Evolutionary conservation across 768 basidiomycete genomes (phyloP).

Genomic region (Mycena belliarum): DNA sequence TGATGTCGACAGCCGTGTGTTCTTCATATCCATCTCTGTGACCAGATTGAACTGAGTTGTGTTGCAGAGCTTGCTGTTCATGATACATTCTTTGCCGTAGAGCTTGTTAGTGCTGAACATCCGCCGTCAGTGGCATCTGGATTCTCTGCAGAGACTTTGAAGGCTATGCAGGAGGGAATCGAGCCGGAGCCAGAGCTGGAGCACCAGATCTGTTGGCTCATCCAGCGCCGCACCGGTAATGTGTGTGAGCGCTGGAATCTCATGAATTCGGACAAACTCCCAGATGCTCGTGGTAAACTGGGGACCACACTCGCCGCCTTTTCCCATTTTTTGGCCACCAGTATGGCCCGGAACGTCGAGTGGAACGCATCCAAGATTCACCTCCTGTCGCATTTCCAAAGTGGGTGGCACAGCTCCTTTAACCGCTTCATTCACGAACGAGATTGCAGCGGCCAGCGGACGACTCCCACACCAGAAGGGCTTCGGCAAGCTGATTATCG

Average conservation of each 20-base stretch:
- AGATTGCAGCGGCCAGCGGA: not conserved
- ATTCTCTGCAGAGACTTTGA: not conserved
- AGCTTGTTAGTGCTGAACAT: not conserved
- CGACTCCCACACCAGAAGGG: not conserved
- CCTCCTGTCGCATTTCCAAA: not conserved
- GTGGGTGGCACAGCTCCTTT: not conserved
- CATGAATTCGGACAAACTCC: too few relatives aligned
- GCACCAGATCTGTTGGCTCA: not conserved
- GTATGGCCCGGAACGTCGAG: not conserved
- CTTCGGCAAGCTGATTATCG: not conserved
- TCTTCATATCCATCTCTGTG: not conserved
- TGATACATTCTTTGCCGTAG: not conserved
- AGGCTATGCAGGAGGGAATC: too few relatives aligned
- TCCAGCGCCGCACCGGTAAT: not conserved
- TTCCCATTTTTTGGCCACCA: not conserved
- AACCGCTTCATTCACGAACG: not conserved
- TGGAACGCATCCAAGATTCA: not conserved
- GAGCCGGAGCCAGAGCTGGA: not conserved
- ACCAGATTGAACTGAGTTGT: not conserved
- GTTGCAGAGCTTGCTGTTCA: not conserved
- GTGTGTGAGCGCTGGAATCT: not conserved
- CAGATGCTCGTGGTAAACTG: not conserved
- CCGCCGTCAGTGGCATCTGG: not conserved
- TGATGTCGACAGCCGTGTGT: not conserved
- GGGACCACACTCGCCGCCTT: not conserved